These are phyloP conservation scores for Epithele typhae DNA, from an alignment of 768 basidiomycete species.

Conservation along the genomic window DNA sequence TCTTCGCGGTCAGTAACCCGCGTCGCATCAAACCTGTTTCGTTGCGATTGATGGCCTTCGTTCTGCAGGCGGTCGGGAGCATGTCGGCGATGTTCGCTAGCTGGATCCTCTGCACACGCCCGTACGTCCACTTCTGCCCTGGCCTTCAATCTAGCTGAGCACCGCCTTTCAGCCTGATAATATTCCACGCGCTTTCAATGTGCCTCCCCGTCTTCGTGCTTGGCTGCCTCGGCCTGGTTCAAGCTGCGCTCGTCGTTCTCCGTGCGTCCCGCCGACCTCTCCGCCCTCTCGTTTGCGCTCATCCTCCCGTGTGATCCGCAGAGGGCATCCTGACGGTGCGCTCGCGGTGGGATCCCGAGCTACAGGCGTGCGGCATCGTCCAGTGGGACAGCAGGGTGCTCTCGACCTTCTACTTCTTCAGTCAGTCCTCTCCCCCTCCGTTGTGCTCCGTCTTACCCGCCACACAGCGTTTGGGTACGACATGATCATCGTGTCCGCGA, in stretches of 20 bases:
- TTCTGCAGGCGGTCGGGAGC: slow-evolving; percentile 5
- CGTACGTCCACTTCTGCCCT: not conserved
- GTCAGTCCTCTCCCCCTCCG: slow-evolving; percentile 2
- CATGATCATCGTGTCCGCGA: slow-evolving; percentile 7
- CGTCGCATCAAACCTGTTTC: no score
- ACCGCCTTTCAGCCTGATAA: not conserved
- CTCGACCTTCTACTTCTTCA: slow-evolving; percentile 7
- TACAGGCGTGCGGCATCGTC: not conserved
- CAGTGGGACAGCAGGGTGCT: not conserved
- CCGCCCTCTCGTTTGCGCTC: no score
- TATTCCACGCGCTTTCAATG: not conserved
- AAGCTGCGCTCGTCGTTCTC: not conserved
- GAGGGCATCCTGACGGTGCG: slow-evolving; percentile 4
- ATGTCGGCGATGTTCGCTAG: slow-evolving; percentile 2
- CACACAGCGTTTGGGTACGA: slow-evolving; percentile 12
- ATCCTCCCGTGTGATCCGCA: no score
- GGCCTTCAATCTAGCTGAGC: not conserved
- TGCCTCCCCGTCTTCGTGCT: not conserved
- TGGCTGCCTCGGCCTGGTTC: not conserved
- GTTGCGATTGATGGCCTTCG: not conserved
- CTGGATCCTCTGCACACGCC: not conserved
- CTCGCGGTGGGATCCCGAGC: not conserved
- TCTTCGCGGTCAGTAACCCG: not conserved
- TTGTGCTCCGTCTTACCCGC: not conserved
- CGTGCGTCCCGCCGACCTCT: not conserved